Base-by-base conservation (phyloP, 768 basidiomycete species). In the Tylopilus rubrobrunneus region DNA sequence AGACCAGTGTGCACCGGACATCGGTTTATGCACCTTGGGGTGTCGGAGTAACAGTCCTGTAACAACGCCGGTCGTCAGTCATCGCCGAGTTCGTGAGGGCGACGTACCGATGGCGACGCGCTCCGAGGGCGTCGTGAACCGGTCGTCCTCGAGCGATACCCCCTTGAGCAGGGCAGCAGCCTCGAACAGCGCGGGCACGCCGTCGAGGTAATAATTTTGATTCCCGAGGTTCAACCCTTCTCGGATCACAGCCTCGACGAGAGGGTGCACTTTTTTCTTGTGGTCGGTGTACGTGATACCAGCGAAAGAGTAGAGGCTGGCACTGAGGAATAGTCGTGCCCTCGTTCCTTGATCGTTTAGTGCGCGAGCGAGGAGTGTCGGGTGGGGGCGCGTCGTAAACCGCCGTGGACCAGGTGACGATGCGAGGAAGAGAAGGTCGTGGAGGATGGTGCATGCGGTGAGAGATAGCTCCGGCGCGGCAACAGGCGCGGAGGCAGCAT, bases 181-280 rank as follows among this genome's bases (percentile, higher is more conserved):
- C 15, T 72, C 66, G 65, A 85, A 92, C 3, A 88, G 75, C 1
- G 75, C 70, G 3, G 87, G 88, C 42, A 89, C 81, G 19, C 88
- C 92, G 62, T 87, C 88, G 17, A 89, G 70, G 57, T 82, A 90
- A 62, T 89, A 85, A 56, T 87, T 83, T 61, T 88, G 86, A 19
- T 78, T 76, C 10, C 91, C 90, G 27, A 92, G 76, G 67, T 95
- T 98, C 53, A 97, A 70, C 7, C 89, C 89, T 45, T 96, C 90
- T 45, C 88, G 80, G 33, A 98, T 78, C 28, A 86, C 84, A 29
- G 82, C 81, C 50, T 89, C 85, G 6, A 86, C 77, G 1, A 83
- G 80, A 7, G 78, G 74, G 10, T 79, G 73, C 0, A 66, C 63
- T 60, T 82, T 89, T 44, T 83, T 81, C 68, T 91, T 93, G 55